Conservation (phyloP, 169 alveolate genomes). For the Neospora caninum region DNA sequence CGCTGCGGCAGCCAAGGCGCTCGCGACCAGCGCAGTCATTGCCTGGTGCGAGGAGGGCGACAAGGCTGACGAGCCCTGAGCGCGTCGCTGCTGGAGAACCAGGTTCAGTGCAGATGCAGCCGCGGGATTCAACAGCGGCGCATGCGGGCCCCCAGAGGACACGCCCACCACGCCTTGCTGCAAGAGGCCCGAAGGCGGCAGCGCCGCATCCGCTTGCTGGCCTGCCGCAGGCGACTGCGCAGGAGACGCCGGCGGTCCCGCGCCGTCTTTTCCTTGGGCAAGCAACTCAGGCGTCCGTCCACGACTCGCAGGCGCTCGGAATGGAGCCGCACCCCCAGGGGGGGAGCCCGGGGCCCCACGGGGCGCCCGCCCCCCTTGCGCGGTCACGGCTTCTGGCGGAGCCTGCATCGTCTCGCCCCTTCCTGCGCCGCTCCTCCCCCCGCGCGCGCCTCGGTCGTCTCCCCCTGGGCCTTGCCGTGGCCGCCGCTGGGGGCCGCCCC, state of each 20-base stretch:
- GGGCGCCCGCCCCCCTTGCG: neutral
- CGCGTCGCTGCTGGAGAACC: neutral
- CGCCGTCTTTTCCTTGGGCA: neutral
- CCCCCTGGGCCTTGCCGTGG: neutral
- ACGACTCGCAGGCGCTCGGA: neutral
- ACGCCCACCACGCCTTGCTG: too few relatives aligned
- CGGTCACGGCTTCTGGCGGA: neutral
- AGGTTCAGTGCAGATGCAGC: neutral
- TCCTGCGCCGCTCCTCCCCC: neutral
- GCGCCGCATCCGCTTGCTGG: neutral
- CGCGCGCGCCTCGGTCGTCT: neutral
- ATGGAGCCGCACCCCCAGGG: neutral
- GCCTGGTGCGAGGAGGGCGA: slow-evolving; percentile 1
- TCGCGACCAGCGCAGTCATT: neutral
- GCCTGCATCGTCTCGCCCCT: neutral
- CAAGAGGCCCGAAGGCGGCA: neutral
- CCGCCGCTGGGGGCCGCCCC: neutral
- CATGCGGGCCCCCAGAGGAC: neutral
- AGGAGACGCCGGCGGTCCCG: neutral
- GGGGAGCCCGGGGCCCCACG: neutral
- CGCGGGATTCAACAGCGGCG: neutral
- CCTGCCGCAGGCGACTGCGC: neutral
- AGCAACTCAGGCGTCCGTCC: neutral
- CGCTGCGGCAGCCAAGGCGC: slow-evolving; percentile 28
- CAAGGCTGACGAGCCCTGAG: neutral